Evolutionary conservation across 257 asterid species (phyloP), one percentile per base, ranked within the genome.

Genomic region (Solanum etuberosum): DNA sequence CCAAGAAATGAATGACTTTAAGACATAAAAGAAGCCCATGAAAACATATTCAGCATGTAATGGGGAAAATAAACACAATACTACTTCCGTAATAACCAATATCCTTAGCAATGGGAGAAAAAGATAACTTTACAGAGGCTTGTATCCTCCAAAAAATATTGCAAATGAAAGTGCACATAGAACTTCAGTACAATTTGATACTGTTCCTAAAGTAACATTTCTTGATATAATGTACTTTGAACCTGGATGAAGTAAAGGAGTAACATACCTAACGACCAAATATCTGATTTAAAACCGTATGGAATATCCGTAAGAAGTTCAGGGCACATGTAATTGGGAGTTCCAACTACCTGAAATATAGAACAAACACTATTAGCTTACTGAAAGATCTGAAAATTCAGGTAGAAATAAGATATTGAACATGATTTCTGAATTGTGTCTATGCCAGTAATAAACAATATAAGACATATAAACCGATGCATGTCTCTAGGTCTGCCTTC

Each of bases 271-370:
- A 97, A 97, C 34, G 99, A 97, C 99, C 99, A 96, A 81, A 97
- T 97, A 90, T 97, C 99, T 14, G 99, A 97, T 88, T 97, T 97
- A 86, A 96, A 97, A 83, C 99, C 99, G 31, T 97, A 97, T 23
- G 99, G 99, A 83, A 97, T 97, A 88, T 97, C 99, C 38, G 99
- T 95, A 82, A 96, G 98, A 88, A 97, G 99, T 91, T 97, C 99
- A 15, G 99, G 99, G 85, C 99, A 97, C 99, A 97, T 97, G 94
- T 97, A 97, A 91, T 96, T 97, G 23, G 99, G 99, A 91, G 99
- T 97, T 90, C 99, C 99, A 89, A 97, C 99, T 5, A 97, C 99
- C 99, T 97, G 91, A 20, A 83, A 65, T 68, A 78, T 25, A 57
- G 77, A 88, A 83, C 51, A 85, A 85, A 71, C 84, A 65, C 57